Percentiles rank a stretch among this genome's conserved stretches.
Conservation (phyloP, 2,329 filamentous ascomycete genomes). For the Diaporthe sp. region DNA sequence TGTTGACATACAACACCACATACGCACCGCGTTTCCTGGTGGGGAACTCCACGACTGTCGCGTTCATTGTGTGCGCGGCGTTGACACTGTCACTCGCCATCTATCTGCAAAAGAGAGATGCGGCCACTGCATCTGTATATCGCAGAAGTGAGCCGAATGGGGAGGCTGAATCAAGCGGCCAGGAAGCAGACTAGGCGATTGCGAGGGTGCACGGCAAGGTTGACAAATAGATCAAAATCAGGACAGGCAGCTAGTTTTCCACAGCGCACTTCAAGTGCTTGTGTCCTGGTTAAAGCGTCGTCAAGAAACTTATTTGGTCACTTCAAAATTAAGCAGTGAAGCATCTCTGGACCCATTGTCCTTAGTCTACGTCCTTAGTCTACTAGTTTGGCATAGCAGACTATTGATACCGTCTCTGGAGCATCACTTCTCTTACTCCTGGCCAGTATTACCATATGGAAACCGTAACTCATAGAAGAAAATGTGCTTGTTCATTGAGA, state of each 20-base stretch:
- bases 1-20: slow-evolving; percentile 44
- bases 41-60: slow-evolving; percentile 44
- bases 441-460: no score
- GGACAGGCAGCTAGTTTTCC: no score
- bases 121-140: not conserved
- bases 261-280: not conserved
- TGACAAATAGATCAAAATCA: not conserved
- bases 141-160: not conserved
- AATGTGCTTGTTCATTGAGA: no score
- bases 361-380: no score
- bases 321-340: not conserved
- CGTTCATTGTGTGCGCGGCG: slow-evolving; percentile 42
- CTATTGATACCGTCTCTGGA: no score
- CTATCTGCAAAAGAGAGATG: slow-evolving; percentile 40
- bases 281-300: not conserved
- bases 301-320: not conserved
- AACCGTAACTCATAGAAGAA: no score
- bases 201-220: not conserved
- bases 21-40: slow-evolving; percentile 43
- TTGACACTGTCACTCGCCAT: slow-evolving; percentile 43
- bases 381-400: no score
- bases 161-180: not conserved
- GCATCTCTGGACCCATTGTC: not conserved
- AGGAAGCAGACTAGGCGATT: not conserved
- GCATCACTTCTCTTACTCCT: no score